Base-by-base conservation (phyloP, 2,329 filamentous ascomycete species). In the Ustulina deusta region DNA sequence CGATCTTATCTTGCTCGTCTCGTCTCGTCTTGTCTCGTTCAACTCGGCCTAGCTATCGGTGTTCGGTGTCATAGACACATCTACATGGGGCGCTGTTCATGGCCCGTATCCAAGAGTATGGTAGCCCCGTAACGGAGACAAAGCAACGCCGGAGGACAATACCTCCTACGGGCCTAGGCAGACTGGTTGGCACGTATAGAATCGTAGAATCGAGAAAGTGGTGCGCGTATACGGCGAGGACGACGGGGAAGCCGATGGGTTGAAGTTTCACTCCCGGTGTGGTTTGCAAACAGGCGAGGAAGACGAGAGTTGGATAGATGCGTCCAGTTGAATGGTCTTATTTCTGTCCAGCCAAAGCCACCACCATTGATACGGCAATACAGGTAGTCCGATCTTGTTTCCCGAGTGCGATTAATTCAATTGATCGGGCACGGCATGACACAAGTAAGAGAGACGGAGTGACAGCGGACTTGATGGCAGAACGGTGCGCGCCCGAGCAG, bases 61-160 rank as follows among this genome's bases (percentile, higher is more conserved):
- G 20, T 40, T 40, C 59, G n/a, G 58, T 66, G 69, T 68, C 62
- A 61, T 68, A 29, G 68, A 70, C 62, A 69, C 68, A 54, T 61
- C 48, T 52, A 44, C 34, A n/a, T 6, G 57, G 42, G 46, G 62
- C 52, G 55, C 56, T 61, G 34, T 38, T 68, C 63, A 69, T 68
- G 25, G 62, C 62, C 65, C 54, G 63, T 63, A 46, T 54, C 49
- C 15, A 49, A 6, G 36, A 40, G 54, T 57, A 49, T 42, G 17
- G 56, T 15, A 22, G 61, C 34, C 44, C 9, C 61, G 62, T 49
- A 59, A 36, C 54, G 46, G 58, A 57, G 49, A 54, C 34, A 44
- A 44, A 38, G 44, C 15, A 49, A 52, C 15, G 10, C 22, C 20
- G 49, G 10, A 6, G 17, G 27, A 34, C 38, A 27, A 44, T n/a